Base-by-base conservation (phyloP, 2,329 filamentous ascomycete species). In the Aspergillus neotritici region DNA sequence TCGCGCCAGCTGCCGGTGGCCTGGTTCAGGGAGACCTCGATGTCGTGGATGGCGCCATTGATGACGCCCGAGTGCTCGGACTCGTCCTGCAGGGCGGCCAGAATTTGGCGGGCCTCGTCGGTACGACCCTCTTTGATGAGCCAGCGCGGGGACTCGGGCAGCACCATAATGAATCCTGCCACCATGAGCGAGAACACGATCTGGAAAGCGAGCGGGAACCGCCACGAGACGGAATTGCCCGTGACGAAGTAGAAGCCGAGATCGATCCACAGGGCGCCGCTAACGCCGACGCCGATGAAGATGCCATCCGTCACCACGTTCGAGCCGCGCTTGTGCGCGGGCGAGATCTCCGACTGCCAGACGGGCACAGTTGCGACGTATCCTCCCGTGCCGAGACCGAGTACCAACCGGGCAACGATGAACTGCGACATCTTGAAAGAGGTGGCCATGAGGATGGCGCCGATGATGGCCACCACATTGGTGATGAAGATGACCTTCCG, bases 221-320 rank as follows among this genome's bases (percentile, higher is more conserved):
- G 61, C 69, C 70, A 73, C 14, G 67, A 62, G n/a, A 69, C 62
- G 2, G 64, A 64, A 40, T 56, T 64, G 1, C 48, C 55, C 28
- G 55, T 61, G 40, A 66, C 60, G 30, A 66, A 63, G 40, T 60
- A 67, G 46, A 66, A 66, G 11, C 69, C 72, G 17, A 74, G 65
- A 44, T 75, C 70, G 44, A 75, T 69, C 71, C 72, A 75, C 4
- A 71, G 64, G 37, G 72, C 65, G 14, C 73, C 57, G 1, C 68
- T 61, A 41, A 73, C 72, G 16, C 72, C 72, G 1, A 66, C 53
- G 31, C 64, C 63, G 43, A 75, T 71, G 53, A 74, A 73, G 44
- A 72, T 66, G 9, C 71, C 70, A 34, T 74, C 72, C 3, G 75
- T 72, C 14, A 74, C 74, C 32, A 79, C 72, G 16, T 76, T 58